Evolutionary conservation across 805 yeast species (phyloP).

Genomic region (Candida morakotiae): DNA sequence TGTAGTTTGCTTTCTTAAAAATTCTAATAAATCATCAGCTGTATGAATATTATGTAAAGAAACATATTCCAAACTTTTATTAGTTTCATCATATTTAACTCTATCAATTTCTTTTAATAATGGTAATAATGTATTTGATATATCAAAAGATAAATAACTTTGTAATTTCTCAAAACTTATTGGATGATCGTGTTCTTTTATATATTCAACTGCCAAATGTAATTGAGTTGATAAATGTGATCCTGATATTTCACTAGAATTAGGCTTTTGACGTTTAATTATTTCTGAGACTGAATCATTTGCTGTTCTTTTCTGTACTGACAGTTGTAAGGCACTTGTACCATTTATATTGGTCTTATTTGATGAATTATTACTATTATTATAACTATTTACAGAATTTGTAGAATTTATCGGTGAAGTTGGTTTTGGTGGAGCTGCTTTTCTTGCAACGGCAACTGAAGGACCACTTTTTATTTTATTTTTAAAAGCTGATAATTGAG

Average conservation of each 20-base stretch:
- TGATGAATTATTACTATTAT: neutral
- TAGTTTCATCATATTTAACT: constrained; percentile 60
- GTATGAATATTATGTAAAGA: constrained; percentile 85
- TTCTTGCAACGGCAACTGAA: constrained; percentile 31
- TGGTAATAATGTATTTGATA: constrained; percentile 61
- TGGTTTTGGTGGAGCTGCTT: constrained; percentile 16
- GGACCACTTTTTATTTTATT: constrained; percentile 43
- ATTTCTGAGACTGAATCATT: constrained; percentile 28
- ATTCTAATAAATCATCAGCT: constrained; percentile 70
- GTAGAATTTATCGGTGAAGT: constrained; percentile 12
- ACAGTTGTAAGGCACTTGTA: constrained; percentile 1
- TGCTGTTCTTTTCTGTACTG: constrained; percentile 12
- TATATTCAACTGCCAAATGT: constrained; percentile 86
- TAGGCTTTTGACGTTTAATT: constrained; percentile 29
- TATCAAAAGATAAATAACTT: constrained; percentile 59
- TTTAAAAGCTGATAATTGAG: constrained; percentile 44
- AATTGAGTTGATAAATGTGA: constrained; percentile 82
- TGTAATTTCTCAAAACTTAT: constrained; percentile 63
- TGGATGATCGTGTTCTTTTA: constrained; percentile 70
- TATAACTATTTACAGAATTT: neutral
- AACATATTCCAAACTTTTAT: constrained; percentile 74
- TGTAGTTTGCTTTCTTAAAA: constrained; percentile 75
- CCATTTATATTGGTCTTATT: neutral
- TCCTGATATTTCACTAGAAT: constrained; percentile 28
- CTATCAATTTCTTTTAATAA: constrained; percentile 73